These are phyloP conservation scores for Nyctanthes arbortristis DNA, from an alignment of 257 asterid species.

Conservation along the genomic window DNA sequence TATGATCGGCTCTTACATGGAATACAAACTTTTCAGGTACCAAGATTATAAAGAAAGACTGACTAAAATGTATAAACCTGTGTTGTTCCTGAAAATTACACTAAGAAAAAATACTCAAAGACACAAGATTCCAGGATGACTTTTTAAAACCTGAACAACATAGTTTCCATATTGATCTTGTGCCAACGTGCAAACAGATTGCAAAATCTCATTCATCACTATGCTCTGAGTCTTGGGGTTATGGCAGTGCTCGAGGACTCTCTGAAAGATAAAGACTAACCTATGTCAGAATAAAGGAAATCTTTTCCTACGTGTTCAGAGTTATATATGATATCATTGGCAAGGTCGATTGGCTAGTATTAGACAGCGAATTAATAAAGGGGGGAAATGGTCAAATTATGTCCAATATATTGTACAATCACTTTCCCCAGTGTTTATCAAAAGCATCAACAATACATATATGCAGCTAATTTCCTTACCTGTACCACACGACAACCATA, in stretches of 20 bases:
- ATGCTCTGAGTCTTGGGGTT: constrained; percentile 53
- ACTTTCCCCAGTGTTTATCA: background rate
- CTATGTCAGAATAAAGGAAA: no score
- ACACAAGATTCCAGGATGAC: background rate
- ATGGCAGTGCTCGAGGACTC: constrained; percentile 77
- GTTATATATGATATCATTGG: background rate
- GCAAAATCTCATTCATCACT: constrained; percentile 68
- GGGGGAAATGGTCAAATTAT: background rate
- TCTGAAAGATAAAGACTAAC: constrained; percentile 32
- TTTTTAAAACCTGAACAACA: constrained; percentile 75
- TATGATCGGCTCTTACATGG: background rate
- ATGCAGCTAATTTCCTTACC: constrained; percentile 38
- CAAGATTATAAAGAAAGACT: background rate
- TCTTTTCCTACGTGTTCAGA: background rate
- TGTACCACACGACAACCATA: constrained; percentile 88
- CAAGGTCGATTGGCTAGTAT: background rate
- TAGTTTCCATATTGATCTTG: constrained; percentile 85
- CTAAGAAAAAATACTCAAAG: background rate
- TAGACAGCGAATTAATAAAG: background rate
- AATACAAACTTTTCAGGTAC: background rate
- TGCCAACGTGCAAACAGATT: constrained; percentile 63
- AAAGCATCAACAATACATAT: background rate
- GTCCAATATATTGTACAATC: background rate
- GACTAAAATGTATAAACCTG: background rate
- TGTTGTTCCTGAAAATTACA: background rate